Conservation (phyloP, 2,329 filamentous ascomycete species). For the Diaporthe australafricana region DNA sequence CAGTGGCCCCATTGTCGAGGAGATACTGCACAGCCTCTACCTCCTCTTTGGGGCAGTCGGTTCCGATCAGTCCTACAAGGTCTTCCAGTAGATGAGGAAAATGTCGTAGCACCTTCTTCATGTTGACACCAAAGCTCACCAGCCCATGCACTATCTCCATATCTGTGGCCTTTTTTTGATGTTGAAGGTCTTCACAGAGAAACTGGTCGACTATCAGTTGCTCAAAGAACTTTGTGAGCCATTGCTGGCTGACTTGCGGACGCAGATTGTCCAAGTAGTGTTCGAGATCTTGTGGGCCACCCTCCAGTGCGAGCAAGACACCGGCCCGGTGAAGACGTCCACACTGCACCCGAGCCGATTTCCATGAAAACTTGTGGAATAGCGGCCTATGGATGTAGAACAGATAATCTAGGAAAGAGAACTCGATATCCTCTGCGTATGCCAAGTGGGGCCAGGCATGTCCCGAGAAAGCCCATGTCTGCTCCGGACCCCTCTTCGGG, state of each 20-base stretch:
- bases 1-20: neutral
- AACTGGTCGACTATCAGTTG: neutral
- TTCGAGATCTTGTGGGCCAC: neutral
- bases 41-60: neutral
- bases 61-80: neutral
- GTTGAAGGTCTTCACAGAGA: neutral
- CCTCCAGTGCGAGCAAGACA: neutral
- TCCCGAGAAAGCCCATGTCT: too few relatives aligned
- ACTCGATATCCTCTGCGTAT: neutral
- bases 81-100: neutral
- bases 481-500: too few relatives aligned
- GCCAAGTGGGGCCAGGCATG: too few relatives aligned
- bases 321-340: neutral
- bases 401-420: neutral
- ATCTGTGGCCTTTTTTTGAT: neutral
- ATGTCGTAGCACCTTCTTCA: neutral
- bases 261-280: neutral
- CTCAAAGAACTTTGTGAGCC: neutral
- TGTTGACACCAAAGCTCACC: neutral
- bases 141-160: neutral
- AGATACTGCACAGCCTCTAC: neutral
- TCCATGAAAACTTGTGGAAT: neutral
- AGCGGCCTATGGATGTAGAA: neutral
- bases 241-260: neutral
- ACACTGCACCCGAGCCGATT: accelerated